Conservation (phyloP, 805 yeast species). For the Ogataea pilisensis region DNA sequence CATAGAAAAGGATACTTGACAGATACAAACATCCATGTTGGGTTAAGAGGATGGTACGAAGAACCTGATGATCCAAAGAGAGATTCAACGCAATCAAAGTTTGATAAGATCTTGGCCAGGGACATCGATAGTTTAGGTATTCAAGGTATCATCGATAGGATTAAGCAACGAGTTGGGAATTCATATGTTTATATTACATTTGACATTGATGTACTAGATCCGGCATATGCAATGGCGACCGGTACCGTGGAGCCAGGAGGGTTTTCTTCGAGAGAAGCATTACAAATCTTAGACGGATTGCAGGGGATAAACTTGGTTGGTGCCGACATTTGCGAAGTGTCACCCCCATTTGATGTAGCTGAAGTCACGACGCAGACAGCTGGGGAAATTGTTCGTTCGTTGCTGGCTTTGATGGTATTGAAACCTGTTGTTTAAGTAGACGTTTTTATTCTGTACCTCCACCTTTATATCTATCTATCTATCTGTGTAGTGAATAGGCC, state of each 20-base stretch:
- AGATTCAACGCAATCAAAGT: constrained; percentile 31
- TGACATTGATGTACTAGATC: constrained; percentile 63
- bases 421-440: constrained; percentile 8
- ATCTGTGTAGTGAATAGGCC: not conserved
- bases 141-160: constrained; percentile 31
- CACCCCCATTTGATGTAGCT: constrained; percentile 53
- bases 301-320: constrained; percentile 59
- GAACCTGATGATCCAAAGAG: constrained; percentile 32
- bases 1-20: constrained; percentile 55
- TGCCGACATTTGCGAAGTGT: constrained; percentile 69
- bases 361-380: constrained; percentile 18
- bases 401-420: constrained; percentile 15
- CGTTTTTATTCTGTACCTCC: not conserved
- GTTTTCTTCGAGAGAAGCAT: constrained; percentile 58
- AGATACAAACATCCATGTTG: constrained; percentile 49
- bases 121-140: constrained; percentile 41
- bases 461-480: not conserved
- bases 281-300: constrained; percentile 50
- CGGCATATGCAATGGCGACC: constrained; percentile 68
- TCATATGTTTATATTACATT: constrained; percentile 42
- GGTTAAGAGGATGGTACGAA: constrained; percentile 57
- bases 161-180: constrained; percentile 32
- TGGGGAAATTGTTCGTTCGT: constrained; percentile 16
- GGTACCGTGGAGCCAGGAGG: constrained; percentile 81
- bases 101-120: constrained; percentile 37